Evolutionary conservation across 371 early-diverging fungal genomes (phyloP), one percentile per base, ranked within the genome.

Genomic region (Gilbertella persicaria): DNA sequence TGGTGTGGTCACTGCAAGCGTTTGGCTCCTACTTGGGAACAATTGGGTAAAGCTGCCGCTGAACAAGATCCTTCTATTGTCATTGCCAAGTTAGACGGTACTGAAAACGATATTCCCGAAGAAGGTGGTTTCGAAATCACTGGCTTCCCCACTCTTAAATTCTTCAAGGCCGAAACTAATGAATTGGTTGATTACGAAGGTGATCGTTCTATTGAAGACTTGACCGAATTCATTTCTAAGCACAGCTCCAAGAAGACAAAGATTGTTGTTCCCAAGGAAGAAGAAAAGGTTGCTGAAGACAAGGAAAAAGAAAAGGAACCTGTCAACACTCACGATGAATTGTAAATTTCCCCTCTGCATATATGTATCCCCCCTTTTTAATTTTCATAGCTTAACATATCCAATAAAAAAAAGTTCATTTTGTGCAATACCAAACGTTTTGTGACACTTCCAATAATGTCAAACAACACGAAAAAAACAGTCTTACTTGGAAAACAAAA

Each of bases 91-190:
- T 83, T 97, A 86, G 97, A 97, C 62, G 95, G 88, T 66, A 94
- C 94, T 37, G 92, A 87, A 59, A 97, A 97, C 78, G 98, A 98
- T 58, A 62, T 97, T 38, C 96, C 98, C n/a, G 60, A 81, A 20
- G 72, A 67, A 53, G 78, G 78, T 43, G 80, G 78, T 10, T 88
- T 93, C 79, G 67, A 76, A 44, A 62, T 97, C 50, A 59, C 82
- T 62, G 97, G 96, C n/a, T 98, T 96, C 94, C 98, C 97, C 43
- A 98, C 97, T 43, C 78, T 98, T 49, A 90, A 90, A 68, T 80
- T 97, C 61, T 85, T 93, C 82, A 94, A 94, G 83, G 96, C 92
- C 38, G 79, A 77, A 53, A 74, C 80, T 25, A 95, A 94, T 60
- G 84, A 85, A 40, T 60, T 91, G 38, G 77, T 95, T 46, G 87